Base-by-base conservation (phyloP, 169 alveolate genomes). In the Plasmodium gonderi region DNA sequence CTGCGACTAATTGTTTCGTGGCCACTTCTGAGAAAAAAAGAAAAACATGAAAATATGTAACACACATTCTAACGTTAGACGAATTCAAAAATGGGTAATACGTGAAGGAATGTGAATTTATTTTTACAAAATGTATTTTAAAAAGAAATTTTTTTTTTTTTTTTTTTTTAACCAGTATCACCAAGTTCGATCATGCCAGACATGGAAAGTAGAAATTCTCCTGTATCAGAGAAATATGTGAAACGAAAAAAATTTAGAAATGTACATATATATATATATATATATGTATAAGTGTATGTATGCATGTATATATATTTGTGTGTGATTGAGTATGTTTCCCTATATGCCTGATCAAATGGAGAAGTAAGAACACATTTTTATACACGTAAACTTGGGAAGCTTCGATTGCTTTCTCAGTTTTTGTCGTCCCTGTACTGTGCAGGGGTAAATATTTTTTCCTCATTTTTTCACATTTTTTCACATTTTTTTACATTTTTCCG, bases 1-100 rank as follows among this genome's bases (percentile, higher is more conserved):
- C 77, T 29, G 44, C 92, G 64, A 42, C 51, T 47, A 82, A 38
- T 80, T 82, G 78, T 33, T 23, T 47, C 17, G 26, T 36, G 5
- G 33, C 23, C 51, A 33, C 23, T 12, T 42, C 92, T 82, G 51
- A 69, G 40, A 45, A 82, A 45, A 69, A 68, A 47, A 51, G 31
- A 79, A 76, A 0, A n/a, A 42, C 2, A 76, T 23, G n/a, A 47
- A 47, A 42, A 51, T 11, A 14, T 51, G 31, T 51, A 51, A 0
- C n/a, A n/a, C n/a, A n/a, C n/a, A n/a, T n/a, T n/a, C n/a, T n/a
- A n/a, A n/a, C n/a, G n/a, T n/a, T n/a, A n/a, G n/a, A n/a, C n/a
- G 7, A 51, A 14, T 29, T n/a, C 68, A 20, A 14, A 51, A 51
- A 3, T 20, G 29, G 68, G 68, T 29, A 17, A 51, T 29, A 4